A percentile compares a stretch with the other conserved stretches of the same genome.
Conservation (phyloP, 495 filamentous ascomycete genomes). For the Sordaria brevicollis region DNA sequence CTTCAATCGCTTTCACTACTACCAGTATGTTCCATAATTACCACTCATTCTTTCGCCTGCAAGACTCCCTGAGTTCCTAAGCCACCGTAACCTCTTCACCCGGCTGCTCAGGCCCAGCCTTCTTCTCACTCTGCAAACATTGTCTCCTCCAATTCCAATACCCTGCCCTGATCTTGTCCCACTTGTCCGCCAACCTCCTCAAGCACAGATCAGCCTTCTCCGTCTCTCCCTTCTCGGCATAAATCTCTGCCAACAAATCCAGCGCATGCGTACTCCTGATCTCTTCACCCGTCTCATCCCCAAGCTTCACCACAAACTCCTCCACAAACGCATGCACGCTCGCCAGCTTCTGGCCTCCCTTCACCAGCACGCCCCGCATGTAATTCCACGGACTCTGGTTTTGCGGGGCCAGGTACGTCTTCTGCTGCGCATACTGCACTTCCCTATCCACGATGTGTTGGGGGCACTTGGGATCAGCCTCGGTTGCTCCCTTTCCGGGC, state of each 20-base stretch:
- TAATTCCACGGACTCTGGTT: conserved; percentile 94
- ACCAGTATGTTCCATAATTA: neutral
- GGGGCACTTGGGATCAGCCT: conserved; percentile 40
- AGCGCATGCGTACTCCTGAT: conserved; percentile 78
- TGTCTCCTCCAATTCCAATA: conserved; percentile 81
- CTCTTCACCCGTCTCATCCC: conserved; percentile 32
- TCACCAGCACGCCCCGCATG: conserved; percentile 62
- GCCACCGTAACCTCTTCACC: neutral
- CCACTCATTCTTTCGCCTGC: neutral
- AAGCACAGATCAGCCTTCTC: conserved; percentile 55
- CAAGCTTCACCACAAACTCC: conserved; percentile 50
- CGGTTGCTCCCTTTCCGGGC: conserved; percentile 31
- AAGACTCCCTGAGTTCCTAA: neutral
- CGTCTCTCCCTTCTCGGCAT: conserved; percentile 47
- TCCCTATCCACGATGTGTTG: conserved; percentile 62
- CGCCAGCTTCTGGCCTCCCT: conserved; percentile 45
- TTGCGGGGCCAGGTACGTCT: conserved; percentile 73
- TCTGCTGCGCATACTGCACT: conserved; percentile 56
- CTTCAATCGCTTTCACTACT: neutral
- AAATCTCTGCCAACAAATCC: conserved; percentile 79
- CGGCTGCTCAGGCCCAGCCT: neutral
- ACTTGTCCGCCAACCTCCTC: conserved; percentile 66
- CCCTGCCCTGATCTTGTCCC: conserved; percentile 79
- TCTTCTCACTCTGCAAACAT: conserved; percentile 10
- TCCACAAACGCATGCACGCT: conserved; percentile 54